phyloP scores from a whole-genome alignment of 2,329 filamentous ascomycete genomes.

The Aspergillus unguis region DNA sequence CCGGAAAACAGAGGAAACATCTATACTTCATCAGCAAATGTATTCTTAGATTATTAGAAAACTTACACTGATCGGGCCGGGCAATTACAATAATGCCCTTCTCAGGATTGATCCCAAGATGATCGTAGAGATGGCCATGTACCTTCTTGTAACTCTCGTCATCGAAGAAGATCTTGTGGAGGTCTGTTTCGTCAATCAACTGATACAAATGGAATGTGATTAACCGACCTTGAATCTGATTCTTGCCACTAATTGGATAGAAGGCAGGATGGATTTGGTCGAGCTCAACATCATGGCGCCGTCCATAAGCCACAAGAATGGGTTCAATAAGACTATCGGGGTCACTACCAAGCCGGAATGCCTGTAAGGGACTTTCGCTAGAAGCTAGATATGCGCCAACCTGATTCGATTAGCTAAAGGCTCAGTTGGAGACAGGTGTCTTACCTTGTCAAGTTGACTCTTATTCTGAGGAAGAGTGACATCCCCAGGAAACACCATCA shows the following conservation, averaged over 20 bases:
- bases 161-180: constrained; percentile 59
- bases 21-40: constrained; percentile 17
- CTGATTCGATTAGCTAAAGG: constrained; percentile 22
- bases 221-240: constrained; percentile 51
- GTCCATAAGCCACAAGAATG: constrained; percentile 52
- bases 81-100: constrained; percentile 53
- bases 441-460: constrained; percentile 39
- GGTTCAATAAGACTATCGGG: constrained; percentile 57
- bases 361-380: constrained; percentile 39
- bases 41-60: neutral
- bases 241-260: constrained; percentile 55
- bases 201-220: neutral
- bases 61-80: constrained; percentile 60
- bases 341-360: constrained; percentile 46
- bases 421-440: constrained; percentile 11
- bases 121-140: constrained; percentile 57
- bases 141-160: constrained; percentile 55
- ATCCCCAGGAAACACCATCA: constrained; percentile 51
- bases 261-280: constrained; percentile 56
- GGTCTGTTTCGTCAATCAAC: constrained; percentile 37
- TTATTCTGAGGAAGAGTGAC: constrained; percentile 28
- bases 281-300: constrained; percentile 49
- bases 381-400: constrained; percentile 42
- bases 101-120: constrained; percentile 51
- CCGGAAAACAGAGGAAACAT: constrained; percentile 40